Evolutionary conservation across 2,329 filamentous ascomycete genomes (phyloP), one percentile per base, ranked within the genome.

Genomic region (Fusarium tjaetaba): DNA sequence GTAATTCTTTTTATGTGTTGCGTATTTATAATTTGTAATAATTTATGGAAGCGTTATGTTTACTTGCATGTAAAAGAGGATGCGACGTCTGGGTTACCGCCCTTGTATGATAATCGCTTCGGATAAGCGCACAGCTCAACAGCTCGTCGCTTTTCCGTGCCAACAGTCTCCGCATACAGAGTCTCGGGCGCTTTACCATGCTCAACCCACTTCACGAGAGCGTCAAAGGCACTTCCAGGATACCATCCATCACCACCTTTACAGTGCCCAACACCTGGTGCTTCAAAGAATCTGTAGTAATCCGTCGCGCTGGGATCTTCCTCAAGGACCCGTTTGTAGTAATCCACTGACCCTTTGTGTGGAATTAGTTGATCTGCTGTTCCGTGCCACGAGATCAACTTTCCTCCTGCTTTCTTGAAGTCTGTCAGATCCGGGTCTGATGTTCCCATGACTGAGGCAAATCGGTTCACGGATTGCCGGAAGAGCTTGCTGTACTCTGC

Each of bases 361-460:
- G 71, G 65, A 2, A 75, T 70, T 0, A 72, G 36, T 1, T 72
- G n/a, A 43, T 76, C 74, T 3, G 66, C 63, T 13, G 72, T 70
- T 3, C 74, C 74, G n/a, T 76, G 74, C 68, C 73, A 76, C 0
- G 65, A 30, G 5, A 76, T 52, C 18, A 76, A 26, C 11, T 76
- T 76, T 13, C 74, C 74, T 7, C 73, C 68, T 2, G 61, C 55
- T 0, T 52, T 52, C 14, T 70, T 74, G 10, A 76, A 76, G 42
- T 63, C 53, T 2, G 57, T 66, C 1, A 76, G 62, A 18, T 76
- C 74, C 0, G 65, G 30, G 30, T 76, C 65, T n/a, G 52, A 45
- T 7, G 74, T 61, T 7, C 73, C 73, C 9, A 72, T 70, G 2
- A 72, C 58, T 1, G 73, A 74, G 11, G 51, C 57, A 32, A 74